Percentiles rank a stretch among this genome's conserved stretches.
These are phyloP conservation scores for Rhizopogon roseolus DNA, from an alignment of 768 basidiomycete species.

Conservation along the genomic window DNA sequence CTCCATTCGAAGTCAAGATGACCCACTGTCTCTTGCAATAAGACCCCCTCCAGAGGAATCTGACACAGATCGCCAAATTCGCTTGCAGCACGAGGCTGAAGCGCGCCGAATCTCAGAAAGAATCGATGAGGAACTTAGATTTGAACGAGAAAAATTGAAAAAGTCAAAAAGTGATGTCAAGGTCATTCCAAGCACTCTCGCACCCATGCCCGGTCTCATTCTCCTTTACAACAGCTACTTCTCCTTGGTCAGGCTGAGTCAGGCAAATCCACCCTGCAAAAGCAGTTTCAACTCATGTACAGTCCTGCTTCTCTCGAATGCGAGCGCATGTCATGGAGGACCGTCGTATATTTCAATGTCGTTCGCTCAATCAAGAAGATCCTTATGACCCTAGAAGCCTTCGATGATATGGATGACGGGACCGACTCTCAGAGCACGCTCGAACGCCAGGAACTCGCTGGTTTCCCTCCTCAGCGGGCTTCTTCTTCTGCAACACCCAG, in stretches of 20 bases:
- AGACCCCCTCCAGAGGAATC: constrained; percentile 65
- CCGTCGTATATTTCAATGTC: constrained; percentile 73
- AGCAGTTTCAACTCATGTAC: constrained; percentile 81
- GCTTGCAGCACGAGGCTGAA: constrained; percentile 65
- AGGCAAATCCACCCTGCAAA: constrained; percentile 73
- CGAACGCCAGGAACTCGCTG: constrained; percentile 26
- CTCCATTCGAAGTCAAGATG: constrained; percentile 70
- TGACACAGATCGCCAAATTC: constrained; percentile 52
- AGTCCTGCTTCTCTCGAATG: constrained; percentile 63
- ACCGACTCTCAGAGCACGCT: constrained; percentile 31
- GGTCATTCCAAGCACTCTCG: constrained; percentile 29
- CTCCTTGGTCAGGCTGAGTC: constrained; percentile 77
- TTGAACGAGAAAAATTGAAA: constrained; percentile 61
- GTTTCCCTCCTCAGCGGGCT: constrained; percentile 15
- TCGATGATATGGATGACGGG: constrained; percentile 58
- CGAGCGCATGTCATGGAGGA: constrained; percentile 69
- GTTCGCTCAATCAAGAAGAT: constrained; percentile 69
- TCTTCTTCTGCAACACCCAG: constrained; percentile 5
- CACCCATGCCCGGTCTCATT: constrained; percentile 9
- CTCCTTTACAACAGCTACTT: constrained; percentile 42
- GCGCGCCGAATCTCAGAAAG: constrained; percentile 73
- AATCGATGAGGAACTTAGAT: constrained; percentile 76
- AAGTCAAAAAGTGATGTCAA: constrained; percentile 72
- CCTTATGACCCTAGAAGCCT: constrained; percentile 54
- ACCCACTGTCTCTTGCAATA: constrained; percentile 66